Base-by-base conservation (phyloP, 176 grass and related monocot species). In the Bolboschoenus planiculmis region DNA sequence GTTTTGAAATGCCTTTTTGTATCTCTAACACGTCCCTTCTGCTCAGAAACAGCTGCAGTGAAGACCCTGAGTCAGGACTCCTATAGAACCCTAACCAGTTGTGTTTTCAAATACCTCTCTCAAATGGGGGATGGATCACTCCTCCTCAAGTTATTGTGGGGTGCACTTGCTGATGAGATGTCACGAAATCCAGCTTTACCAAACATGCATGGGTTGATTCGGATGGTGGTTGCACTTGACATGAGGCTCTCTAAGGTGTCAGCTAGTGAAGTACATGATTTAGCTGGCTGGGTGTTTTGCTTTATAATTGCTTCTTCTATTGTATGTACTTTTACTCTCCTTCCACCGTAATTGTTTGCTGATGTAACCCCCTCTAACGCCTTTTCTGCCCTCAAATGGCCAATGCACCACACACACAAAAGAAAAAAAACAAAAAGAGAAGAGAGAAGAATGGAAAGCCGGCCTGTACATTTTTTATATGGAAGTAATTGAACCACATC, bases 41-140 rank as follows among this genome's bases (percentile, higher is more conserved):
- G 64, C 68, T 14, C 57, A 56, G 23, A 86, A 48, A 48, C 43
- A 30, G 71, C 10, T 48, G 11, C 14, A 30, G 24, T 50, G 43
- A 75, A 47, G 43, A 53, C 14, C 74, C 56, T 78, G 83, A 88
- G 91, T 89, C 51, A 39, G 26, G 87, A 85, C 74, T 76, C 87
- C 80, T 59, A 93, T 34, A 95, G 85, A 78, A 81, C 70, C 2
- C 60, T 94, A 85, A 88, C 84, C 63, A 51, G 16, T 84, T 40
- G 84, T 71, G 81, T 94, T 79, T 84, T 92, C 62, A 89, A 31
- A 53, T 90, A 58, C 59, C 85, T 94, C 31, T 90, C 86, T 84
- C 88, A 91, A 87, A 95, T 94, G 90, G 92, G 94, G 79, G 92
- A 93, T 90, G 88, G 83, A 44, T 91, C 87, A 0, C 63, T 98